These are phyloP conservation scores for Yamadazyma sp. DNA, from an alignment of 1,139 yeast genomes.

Conservation along the genomic window DNA sequence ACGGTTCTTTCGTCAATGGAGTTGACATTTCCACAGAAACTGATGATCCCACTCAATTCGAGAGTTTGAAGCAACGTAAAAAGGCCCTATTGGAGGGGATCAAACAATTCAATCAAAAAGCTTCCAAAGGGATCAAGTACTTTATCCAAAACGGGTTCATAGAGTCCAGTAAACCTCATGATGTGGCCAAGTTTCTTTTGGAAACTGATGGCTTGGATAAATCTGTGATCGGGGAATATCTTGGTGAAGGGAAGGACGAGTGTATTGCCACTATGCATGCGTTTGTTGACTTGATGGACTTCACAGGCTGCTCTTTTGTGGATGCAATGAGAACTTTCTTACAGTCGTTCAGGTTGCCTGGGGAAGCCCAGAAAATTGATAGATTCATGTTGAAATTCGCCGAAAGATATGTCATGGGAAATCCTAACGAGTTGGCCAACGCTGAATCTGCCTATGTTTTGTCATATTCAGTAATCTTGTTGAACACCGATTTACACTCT, in stretches of 20 bases:
- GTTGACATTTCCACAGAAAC: slow-evolving; percentile 32
- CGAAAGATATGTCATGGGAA: slow-evolving; percentile 83
- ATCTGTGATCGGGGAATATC: slow-evolving; percentile 81
- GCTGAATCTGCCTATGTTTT: slow-evolving; percentile 94
- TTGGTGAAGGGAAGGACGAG: slow-evolving; percentile 85
- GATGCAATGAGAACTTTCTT: slow-evolving; percentile 83
- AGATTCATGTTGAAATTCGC: slow-evolving; percentile 96
- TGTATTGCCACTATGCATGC: slow-evolving; percentile 88
- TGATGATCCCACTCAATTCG: slow-evolving; percentile 86
- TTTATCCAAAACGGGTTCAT: slow-evolving; percentile 67
- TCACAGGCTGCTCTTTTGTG: slow-evolving; percentile 66
- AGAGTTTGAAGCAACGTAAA: slow-evolving; percentile 78
- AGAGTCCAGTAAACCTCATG: slow-evolving; percentile 55
- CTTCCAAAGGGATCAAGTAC: slow-evolving; percentile 72
- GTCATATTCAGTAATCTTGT: slow-evolving; percentile 88
- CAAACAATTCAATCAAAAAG: slow-evolving; percentile 77
- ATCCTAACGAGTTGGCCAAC: slow-evolving; percentile 80
- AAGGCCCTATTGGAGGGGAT: slow-evolving; percentile 79
- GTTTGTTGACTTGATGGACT: slow-evolving; percentile 87
- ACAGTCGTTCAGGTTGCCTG: slow-evolving; percentile 91
- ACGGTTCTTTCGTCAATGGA: slow-evolving; percentile 30
- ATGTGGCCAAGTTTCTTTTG: slow-evolving; percentile 74
- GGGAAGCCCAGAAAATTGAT: slow-evolving; percentile 97
- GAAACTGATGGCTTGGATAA: slow-evolving; percentile 82
- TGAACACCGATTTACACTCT: slow-evolving; percentile 93